Evolutionary conservation across 164 flowering plant genomes (phyloP), one percentile per base, ranked within the genome.

Genomic region (Cinnamomum micranthum): DNA sequence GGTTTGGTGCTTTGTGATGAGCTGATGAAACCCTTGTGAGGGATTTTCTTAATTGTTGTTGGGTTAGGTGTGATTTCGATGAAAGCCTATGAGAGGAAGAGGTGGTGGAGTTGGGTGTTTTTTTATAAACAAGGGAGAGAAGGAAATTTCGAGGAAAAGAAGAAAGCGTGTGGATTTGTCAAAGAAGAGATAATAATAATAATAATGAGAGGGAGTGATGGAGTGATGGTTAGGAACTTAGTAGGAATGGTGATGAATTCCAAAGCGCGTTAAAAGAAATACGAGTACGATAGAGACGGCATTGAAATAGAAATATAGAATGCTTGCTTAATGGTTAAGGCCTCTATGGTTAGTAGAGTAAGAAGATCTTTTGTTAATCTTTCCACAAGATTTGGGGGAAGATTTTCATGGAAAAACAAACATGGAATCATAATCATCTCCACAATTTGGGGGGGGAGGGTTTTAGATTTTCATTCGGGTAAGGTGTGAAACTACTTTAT

Each of bases 121-220:
- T 22, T 28, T 25, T 67, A 67, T 28, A 19, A 24, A 24, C 15
- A 24, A n/a, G n/a, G 19, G 50, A 51, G 50, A 20, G 60, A 0
- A 69, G 66, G 87, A 81, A 85, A 76, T 70, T 84, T 82, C 86
- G 22, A 71, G 78, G 89, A 85, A 85, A 77, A 73, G 65, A 25
- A 17, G 76, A 76, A 84, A 66, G 82, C 89, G 90, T 87, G 89
- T 84, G 55, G 77, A 85, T 60, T 79, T 81, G 89, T 80, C 87
- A 82, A 84, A 62, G 74, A 41, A n/a, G 41, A 68, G 47, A 20
- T 1, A 14, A 7, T 6, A 67, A 27, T 22, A 17, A 28, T 35
- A 31, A n/a, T 5, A 33, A 31, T 15, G n/a, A 31, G 35, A 31
- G 35, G 0, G 33, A 41, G n/a, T 19, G 70, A 41, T 17, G 4